Base-by-base conservation (phyloP, 371 early-diverging fungal genomes). In the Mortierella sp. region DNA sequence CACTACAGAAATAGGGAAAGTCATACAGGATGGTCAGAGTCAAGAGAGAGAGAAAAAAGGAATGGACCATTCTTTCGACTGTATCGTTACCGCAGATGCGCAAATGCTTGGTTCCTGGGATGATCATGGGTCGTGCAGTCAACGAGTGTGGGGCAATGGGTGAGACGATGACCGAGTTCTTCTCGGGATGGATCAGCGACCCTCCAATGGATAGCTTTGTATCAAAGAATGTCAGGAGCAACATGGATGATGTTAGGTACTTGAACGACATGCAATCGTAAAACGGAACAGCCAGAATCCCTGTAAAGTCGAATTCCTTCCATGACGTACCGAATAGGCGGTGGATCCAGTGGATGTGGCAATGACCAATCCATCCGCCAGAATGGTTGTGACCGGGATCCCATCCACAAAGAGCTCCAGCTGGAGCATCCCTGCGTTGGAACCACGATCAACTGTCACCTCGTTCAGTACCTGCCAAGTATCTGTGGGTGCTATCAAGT, bases 271-370 rank as follows among this genome's bases (percentile, higher is more conserved):
- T 8, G 26, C 31, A 19, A 10, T 10, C 7, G 6, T 19, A 48
- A 24, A 12, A 48, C 42, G 16, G 24, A 43, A 27, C 1, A 45
- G 16, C 45, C 41, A 54, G 18, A 39, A 12, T n/a, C 10, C 54
- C 19, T 5, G 19, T 5, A 43, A 4, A 5, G 16, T 43, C 13
- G 19, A 13, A 16, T 43, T 43, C n/a, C 13, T 43, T 3, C 5
- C 45, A 13, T 19, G 14, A 39, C 24, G 67, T 82, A 92, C 87
- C 47, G 92, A 91, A 62, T 97, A 96, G 0, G 97, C 96, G 0
- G 97, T 96, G 0, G 94, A 93, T 6, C 97, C 97, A 0, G 97
- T 96, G 1, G 97, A 93, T 2, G 97, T 96, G 0, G 94, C 89
- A 56, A 96, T 83, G 46, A 91, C 89, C 47, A 96, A 70, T 2